Percentiles rank a stretch among this genome's conserved stretches.
phyloP scores from a whole-genome alignment of 768 basidiomycete species.

The Exidia glandulosa region DNA sequence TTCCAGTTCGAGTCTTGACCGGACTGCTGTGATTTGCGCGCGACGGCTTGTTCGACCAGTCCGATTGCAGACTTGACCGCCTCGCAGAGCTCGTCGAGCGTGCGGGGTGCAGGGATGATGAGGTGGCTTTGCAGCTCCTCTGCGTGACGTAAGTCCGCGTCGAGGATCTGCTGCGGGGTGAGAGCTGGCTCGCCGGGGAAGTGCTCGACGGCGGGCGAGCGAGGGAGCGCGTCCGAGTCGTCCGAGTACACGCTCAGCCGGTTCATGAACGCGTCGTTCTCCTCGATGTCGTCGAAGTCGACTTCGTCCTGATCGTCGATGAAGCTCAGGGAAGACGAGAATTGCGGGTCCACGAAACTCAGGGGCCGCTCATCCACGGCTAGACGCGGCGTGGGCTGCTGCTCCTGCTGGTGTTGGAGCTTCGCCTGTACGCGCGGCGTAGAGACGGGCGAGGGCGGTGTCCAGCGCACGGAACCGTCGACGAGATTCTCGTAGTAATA shows the following conservation, averaged over 20 bases:
- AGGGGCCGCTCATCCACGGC: background rate
- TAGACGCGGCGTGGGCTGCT: background rate
- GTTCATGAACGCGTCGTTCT: slow-evolving; percentile 7
- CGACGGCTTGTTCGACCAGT: background rate
- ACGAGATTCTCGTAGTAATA: slow-evolving; percentile 66
- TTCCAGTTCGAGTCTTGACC: background rate
- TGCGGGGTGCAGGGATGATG: background rate
- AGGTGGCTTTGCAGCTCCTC: background rate
- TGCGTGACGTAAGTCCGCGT: background rate
- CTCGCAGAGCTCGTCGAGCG: background rate
- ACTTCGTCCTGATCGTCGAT: background rate
- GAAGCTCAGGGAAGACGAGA: background rate
- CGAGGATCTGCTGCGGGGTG: background rate
- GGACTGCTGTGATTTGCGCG: background rate
- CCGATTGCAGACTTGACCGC: background rate
- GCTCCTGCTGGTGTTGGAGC: background rate
- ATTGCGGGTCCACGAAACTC: background rate
- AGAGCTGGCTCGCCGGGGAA: background rate
- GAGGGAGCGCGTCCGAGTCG: slow-evolving; percentile 60
- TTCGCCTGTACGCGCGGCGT: background rate
- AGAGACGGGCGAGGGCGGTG: slow-evolving; percentile 27
- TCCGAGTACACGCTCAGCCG: slow-evolving; percentile 67
- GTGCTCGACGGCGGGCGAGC: slow-evolving; percentile 17
- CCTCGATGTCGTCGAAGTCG: background rate
- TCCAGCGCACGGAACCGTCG: slow-evolving; percentile 61